Conservation (phyloP, 2,329 filamentous ascomycete genomes). For the Phaeosphaeriaceae sp. region DNA sequence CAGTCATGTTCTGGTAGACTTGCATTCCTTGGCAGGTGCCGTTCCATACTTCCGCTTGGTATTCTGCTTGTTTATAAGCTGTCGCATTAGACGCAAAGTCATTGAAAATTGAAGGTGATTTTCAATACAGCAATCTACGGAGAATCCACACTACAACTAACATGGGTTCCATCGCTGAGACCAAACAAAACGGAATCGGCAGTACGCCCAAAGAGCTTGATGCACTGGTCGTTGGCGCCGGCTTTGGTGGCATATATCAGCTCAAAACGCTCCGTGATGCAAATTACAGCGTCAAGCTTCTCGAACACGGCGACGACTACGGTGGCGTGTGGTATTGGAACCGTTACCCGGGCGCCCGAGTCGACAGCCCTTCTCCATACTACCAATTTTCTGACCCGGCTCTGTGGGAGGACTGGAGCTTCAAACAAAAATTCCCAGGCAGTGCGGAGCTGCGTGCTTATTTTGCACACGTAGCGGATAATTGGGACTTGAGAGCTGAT, state of each 20-base stretch:
- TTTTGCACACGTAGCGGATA: conserved; percentile 26
- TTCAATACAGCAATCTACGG: too few relatives aligned
- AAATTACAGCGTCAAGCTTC: conserved; percentile 28
- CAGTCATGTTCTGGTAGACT: neutral
- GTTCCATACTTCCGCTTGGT: too few relatives aligned
- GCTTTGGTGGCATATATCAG: conserved; percentile 38
- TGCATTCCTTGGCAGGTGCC: too few relatives aligned
- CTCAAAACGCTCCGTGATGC: conserved; percentile 32
- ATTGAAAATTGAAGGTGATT: too few relatives aligned
- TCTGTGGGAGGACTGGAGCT: conserved; percentile 26
- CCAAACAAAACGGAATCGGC: neutral
- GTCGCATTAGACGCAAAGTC: too few relatives aligned
- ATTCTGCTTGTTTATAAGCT: too few relatives aligned
- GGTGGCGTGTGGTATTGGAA: conserved; percentile 41
- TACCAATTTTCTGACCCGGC: conserved; percentile 32
- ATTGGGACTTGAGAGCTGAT: conserved; percentile 28
- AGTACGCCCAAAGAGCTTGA: neutral
- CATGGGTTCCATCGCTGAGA: neutral
- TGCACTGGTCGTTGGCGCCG: conserved; percentile 29
- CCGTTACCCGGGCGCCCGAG: conserved; percentile 37
- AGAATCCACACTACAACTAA: too few relatives aligned
- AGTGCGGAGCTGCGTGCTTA: conserved; percentile 26
- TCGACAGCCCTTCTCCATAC: conserved; percentile 27
- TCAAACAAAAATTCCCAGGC: conserved; percentile 28
- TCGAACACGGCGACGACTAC: conserved; percentile 24